phyloP scores from a whole-genome alignment of 169 alveolate genomes.

The Cryptosporidium andersoni region DNA sequence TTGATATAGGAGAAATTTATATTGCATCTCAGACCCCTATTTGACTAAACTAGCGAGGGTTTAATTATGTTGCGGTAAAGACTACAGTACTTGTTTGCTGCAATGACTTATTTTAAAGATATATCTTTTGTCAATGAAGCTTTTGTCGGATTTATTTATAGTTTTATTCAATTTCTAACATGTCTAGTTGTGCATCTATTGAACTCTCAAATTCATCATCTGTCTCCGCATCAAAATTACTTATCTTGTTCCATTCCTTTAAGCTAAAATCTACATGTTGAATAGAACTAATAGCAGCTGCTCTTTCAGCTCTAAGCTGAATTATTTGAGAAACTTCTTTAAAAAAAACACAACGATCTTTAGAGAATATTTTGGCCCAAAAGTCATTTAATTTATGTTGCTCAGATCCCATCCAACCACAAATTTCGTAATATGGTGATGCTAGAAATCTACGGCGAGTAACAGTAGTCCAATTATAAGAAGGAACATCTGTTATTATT shows the following conservation, averaged over 20 bases:
- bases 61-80: too few species aligned
- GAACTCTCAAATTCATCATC: slow-evolving; percentile 2
- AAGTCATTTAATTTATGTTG: slow-evolving; percentile 48
- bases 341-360: slow-evolving; percentile 41
- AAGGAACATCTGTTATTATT: slow-evolving; percentile 42
- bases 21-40: too few species aligned
- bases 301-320: slow-evolving; percentile 44
- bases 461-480: slow-evolving; percentile 57
- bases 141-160: too few species aligned
- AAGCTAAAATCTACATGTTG: not conserved
- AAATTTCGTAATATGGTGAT: slow-evolving; percentile 54
- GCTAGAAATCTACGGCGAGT: slow-evolving; percentile 68
- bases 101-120: too few species aligned
- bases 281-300: slow-evolving; percentile 47
- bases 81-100: too few species aligned
- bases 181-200: too few species aligned
- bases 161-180: too few species aligned
- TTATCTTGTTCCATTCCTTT: not conserved
- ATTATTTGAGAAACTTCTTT: slow-evolving; percentile 63
- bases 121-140: too few species aligned
- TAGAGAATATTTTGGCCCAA: slow-evolving; percentile 36
- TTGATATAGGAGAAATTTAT: too few species aligned
- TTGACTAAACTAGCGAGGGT: too few species aligned
- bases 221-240: slow-evolving; percentile 6
- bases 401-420: slow-evolving; percentile 64